Evolutionary conservation across 345 rosid genomes (phyloP), one percentile per base, ranked within the genome.

Genomic region (Eucalyptus pauciflora): DNA sequence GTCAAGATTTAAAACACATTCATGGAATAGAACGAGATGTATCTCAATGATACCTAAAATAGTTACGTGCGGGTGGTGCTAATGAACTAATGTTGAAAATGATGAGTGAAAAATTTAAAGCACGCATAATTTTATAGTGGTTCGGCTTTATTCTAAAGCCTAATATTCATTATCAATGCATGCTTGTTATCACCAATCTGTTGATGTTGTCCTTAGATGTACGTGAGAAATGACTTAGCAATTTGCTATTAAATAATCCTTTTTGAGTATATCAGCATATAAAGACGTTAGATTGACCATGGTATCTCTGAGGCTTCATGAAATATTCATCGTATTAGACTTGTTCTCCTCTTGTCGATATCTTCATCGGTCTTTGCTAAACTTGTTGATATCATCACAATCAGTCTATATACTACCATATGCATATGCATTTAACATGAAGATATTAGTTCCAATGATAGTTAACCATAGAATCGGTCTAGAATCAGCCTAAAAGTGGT

Each of bases 61-160:
- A 58, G 13, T 58, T 58, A 58, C 10, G 64, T 58, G 13, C 1
- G 0, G 64, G n/a, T 24, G 64, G 12, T 24, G 64, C 64, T 58
- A 58, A 58, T 58, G 64, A 58, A 58, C n/a, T 22, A 58, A 58
- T 24, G 64, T 25, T 58, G n/a, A 24, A 22, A 9, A 58, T 58
- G 29, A 58, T 58, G 29, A 58, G 6, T 24, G 29, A 58, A 58
- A 58, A 25, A 0, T 58, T 24, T 25, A 58, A 58, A 24, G 64
- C n/a, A 24, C 13, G 4, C 64, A 58, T 25, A 24, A 0, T 22
- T 58, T 58, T 58, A 58, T 58, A 58, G 1, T 58, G 64, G 1
- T 58, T 24, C n/a, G 0, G 64, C n/a, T 58, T 58, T 58, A 58
- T 24, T 0, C 64, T 4, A 10, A 5, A 58, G 64, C 0, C 29